phyloP scores from a whole-genome alignment of 345 rosid genomes.

The Sisymbrium altissimum region DNA sequence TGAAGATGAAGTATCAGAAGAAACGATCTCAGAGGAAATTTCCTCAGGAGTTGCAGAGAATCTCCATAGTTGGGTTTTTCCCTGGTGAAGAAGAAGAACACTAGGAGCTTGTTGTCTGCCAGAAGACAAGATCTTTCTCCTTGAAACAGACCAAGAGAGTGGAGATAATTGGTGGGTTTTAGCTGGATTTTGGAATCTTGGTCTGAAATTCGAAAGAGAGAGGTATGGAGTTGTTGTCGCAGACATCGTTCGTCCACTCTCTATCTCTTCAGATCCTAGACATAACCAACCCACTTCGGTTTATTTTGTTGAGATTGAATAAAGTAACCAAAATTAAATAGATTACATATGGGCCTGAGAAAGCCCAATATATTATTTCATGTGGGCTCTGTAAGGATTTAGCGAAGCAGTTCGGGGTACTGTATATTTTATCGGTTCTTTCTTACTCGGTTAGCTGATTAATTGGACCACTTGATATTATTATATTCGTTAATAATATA shows the following conservation, averaged over 20 bases:
- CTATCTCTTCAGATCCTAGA: conserved; percentile 21
- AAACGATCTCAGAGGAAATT: conserved; percentile 41
- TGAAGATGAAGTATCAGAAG: conserved; percentile 18
- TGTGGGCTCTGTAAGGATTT: background rate
- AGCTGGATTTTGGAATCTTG: conserved; percentile 29
- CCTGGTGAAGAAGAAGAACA: conserved; percentile 16
- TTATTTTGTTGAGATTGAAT: background rate
- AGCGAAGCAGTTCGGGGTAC: too few species aligned
- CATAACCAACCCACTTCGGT: background rate
- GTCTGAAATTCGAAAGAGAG: conserved; percentile 33
- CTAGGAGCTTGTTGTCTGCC: background rate
- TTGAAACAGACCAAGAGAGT: conserved; percentile 25
- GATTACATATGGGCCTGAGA: background rate
- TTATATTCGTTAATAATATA: too few species aligned
- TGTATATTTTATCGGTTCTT: too few species aligned
- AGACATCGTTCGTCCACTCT: conserved; percentile 23
- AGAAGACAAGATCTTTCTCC: conserved; percentile 21
- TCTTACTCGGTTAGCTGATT: too few species aligned
- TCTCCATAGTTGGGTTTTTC: conserved; percentile 36
- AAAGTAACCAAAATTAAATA: background rate
- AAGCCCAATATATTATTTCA: background rate
- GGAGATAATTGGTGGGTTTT: conserved; percentile 16
- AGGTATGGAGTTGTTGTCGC: conserved; percentile 27
- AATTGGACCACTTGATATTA: too few species aligned
- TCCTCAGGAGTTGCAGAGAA: conserved; percentile 47